Evolutionary conservation across 169 alveolate species (phyloP).

Genomic region (Eimeria sp.): DNA sequence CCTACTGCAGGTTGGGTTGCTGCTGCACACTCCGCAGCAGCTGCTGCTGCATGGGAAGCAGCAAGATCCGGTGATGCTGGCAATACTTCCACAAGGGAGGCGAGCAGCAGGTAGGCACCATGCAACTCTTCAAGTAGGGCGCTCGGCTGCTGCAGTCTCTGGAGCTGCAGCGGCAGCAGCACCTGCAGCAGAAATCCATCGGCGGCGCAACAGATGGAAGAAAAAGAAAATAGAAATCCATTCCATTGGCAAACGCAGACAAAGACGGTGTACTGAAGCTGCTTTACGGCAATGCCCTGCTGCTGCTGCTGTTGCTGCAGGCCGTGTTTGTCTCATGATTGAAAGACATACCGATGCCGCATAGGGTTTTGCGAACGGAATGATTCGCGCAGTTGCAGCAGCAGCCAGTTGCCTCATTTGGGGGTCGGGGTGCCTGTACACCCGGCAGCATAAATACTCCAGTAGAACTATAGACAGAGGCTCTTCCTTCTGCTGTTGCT

Average conservation of each 20-base stretch:
- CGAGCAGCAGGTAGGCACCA: not conserved
- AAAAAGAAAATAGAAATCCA: not conserved
- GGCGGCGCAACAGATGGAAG: not conserved
- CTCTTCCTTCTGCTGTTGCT: conserved; percentile 28
- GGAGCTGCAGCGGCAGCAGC: conserved; percentile 43
- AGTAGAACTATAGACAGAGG: conserved; percentile 66
- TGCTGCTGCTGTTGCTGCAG: not conserved
- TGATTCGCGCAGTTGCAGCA: conserved; percentile 21
- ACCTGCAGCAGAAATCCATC: conserved; percentile 23
- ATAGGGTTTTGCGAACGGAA: conserved; percentile 7
- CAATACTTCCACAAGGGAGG: not conserved
- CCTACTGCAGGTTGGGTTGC: not conserved
- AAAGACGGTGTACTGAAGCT: not conserved
- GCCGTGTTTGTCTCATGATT: not conserved
- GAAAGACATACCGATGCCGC: not conserved
- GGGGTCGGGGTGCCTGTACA: conserved; percentile 60
- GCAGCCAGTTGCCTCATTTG: conserved; percentile 66
- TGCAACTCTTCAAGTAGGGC: conserved; percentile 13
- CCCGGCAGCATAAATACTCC: conserved; percentile 36
- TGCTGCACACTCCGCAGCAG: conserved; percentile 25
- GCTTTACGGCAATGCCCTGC: not conserved
- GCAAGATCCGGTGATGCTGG: not conserved
- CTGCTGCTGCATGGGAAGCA: not conserved
- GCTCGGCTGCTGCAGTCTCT: conserved; percentile 35
- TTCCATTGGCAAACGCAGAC: not conserved